These are phyloP conservation scores for Crassisporium funariophilum DNA, from an alignment of 768 basidiomycete species.

Conservation along the genomic window DNA sequence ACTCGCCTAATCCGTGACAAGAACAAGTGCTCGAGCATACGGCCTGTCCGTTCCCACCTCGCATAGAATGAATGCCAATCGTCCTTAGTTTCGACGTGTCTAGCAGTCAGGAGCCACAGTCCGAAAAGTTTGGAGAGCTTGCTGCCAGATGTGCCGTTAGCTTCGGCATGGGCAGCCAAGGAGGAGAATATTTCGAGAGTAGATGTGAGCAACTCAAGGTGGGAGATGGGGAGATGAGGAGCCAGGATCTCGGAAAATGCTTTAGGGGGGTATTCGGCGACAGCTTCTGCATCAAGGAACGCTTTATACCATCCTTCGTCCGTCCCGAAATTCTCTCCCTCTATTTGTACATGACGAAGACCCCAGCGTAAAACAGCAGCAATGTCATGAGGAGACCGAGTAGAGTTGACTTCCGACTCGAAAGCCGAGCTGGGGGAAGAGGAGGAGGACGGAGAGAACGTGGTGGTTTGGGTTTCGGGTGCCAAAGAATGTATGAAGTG, in stretches of 20 bases:
- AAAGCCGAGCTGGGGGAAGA: slow-evolving; percentile 52
- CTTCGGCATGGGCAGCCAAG: slow-evolving; percentile 71
- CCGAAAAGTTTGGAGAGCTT: slow-evolving; percentile 75
- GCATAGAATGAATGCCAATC: slow-evolving; percentile 69
- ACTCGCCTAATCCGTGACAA: slow-evolving; percentile 69
- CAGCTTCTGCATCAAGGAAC: slow-evolving; percentile 63
- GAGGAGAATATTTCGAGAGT: slow-evolving; percentile 67
- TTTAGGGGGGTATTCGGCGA: slow-evolving; percentile 58
- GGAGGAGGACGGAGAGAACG: slow-evolving; percentile 51
- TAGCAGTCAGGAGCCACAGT: slow-evolving; percentile 65
- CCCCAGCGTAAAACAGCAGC: slow-evolving; percentile 84
- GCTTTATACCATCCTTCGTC: slow-evolving; percentile 67
- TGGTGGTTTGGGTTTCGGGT: slow-evolving; percentile 44
- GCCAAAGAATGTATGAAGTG: slow-evolving; percentile 70
- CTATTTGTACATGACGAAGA: slow-evolving; percentile 69
- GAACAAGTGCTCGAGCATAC: slow-evolving; percentile 77
- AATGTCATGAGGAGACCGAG: slow-evolving; percentile 73
- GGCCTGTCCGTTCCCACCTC: slow-evolving; percentile 74
- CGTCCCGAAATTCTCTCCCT: slow-evolving; percentile 61
- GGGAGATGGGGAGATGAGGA: slow-evolving; percentile 59
- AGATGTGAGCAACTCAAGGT: slow-evolving; percentile 58
- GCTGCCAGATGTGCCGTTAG: slow-evolving; percentile 75
- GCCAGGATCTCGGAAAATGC: slow-evolving; percentile 65
- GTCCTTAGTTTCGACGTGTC: slow-evolving; percentile 49
- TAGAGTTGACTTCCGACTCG: slow-evolving; percentile 63